These are phyloP conservation scores for Mikania micrantha DNA, from an alignment of 129 eudicot species.

Conservation along the genomic window DNA sequence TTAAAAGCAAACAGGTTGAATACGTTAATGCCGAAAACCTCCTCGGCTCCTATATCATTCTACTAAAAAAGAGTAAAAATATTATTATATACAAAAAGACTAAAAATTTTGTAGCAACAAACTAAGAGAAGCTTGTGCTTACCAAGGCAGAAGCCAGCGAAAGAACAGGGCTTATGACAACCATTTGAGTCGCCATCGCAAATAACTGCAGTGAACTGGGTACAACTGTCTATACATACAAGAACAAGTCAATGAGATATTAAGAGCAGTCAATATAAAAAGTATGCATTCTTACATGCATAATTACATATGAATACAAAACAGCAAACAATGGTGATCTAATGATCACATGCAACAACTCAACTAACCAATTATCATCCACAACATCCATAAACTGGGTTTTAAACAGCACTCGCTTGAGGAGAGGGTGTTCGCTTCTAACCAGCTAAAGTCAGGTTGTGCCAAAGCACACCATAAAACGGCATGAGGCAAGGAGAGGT, in stretches of 20 bases:
- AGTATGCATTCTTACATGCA: background rate
- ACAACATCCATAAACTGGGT: no score
- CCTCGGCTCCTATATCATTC: background rate
- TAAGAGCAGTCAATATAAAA: background rate
- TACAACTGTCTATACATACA: slow-evolving; percentile 50
- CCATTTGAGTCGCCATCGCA: slow-evolving; percentile 89
- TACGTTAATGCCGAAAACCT: no score
- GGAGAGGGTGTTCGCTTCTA: no score
- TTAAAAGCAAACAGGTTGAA: background rate
- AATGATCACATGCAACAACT: background rate
- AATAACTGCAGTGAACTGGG: slow-evolving; percentile 74
- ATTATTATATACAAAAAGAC: background rate
- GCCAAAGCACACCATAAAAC: no score
- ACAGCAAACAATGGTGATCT: background rate
- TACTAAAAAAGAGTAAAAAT: background rate
- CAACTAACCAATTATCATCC: background rate
- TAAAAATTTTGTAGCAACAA: slow-evolving; percentile 1
- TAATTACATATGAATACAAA: background rate
- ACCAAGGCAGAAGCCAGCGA: slow-evolving; percentile 77
- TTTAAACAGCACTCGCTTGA: no score
- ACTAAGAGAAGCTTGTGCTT: slow-evolving; percentile 22
- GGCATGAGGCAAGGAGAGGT: no score
- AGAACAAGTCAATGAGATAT: slow-evolving; percentile 8
- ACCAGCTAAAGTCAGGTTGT: no score
- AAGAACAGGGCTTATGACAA: slow-evolving; percentile 68